Base-by-base conservation (phyloP, 768 basidiomycete species). In the Daedaleopsis nitida region DNA sequence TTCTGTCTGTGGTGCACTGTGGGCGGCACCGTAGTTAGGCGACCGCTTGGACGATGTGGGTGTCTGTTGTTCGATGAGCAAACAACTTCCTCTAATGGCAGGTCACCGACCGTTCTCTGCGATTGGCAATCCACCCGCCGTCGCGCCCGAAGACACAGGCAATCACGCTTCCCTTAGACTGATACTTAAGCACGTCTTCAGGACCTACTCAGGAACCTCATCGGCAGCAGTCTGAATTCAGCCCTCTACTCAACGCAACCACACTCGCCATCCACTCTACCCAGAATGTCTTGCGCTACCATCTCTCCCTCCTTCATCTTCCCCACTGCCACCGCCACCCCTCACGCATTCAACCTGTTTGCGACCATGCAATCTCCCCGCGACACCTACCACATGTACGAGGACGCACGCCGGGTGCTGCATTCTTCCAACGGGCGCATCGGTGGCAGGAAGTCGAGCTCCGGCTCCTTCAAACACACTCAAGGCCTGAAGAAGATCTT, bases 341-440 rank as follows among this genome's bases (percentile, higher is more conserved):
- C 62, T 9, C 60, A 63, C 57, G 63, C 66, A 12, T 65, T 67
- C 59, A 21, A 42, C 49, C 54, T 67, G 49, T 65, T 67, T 55
- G 9, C 61, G 6, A 27, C 57, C 17, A 14, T 58, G 4, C 66
- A 67, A 50, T 65, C 66, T 5, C 66, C 66, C 1, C 66, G 66
- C 52, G 66, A 67, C 21, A 63, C 61, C 59, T 60, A 65, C 52
- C 44, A 49, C 48, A 60, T 57, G 44, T 62, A 67, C 57, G 66
- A 63, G 61, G 66, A 65, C 45, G 57, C 62, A 17, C 57, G 66
- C 42, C 58, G 65, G 55, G 59, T 67, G 58, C 60, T 67, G 27
- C 61, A 59, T 52, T 57, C 64, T 24, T 61, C 64, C 43, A 63
- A 58, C 59, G 57, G 58, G 37, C 59, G 58, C 38, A 49, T 34